Conservation (phyloP, 768 basidiomycete species). For the Tubosaeta sp. region DNA sequence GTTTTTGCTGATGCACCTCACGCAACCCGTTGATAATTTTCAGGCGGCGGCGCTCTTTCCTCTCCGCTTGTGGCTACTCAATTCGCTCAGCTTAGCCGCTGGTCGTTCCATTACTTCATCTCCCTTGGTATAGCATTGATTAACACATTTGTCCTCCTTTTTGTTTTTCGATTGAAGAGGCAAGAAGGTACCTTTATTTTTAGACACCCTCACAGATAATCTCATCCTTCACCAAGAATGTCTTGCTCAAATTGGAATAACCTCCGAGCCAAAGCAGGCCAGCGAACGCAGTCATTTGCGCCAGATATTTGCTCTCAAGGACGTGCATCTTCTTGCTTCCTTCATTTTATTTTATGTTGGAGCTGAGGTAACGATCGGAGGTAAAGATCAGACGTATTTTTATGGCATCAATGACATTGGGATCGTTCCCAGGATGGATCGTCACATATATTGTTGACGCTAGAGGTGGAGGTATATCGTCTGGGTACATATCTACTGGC, state of each 20-base stretch:
- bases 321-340: conserved; percentile 44
- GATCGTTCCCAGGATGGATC: conserved; percentile 66
- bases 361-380: conserved; percentile 49
- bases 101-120: conserved; percentile 41
- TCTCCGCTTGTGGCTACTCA: conserved; percentile 54
- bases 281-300: conserved; percentile 38
- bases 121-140: conserved; percentile 63
- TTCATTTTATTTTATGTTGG: conserved; percentile 48
- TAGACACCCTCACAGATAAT: neutral
- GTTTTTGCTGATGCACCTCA: neutral
- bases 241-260: conserved; percentile 34
- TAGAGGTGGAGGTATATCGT: conserved; percentile 38
- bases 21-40: neutral
- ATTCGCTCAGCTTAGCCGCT: conserved; percentile 36
- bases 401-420: no score
- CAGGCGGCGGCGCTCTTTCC: conserved; percentile 46
- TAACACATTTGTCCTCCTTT: conserved; percentile 47
- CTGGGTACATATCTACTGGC: conserved; percentile 45
- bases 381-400: conserved; percentile 16
- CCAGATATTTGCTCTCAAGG: conserved; percentile 30
- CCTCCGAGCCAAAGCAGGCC: conserved; percentile 16
- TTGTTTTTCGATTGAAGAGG: conserved; percentile 59
- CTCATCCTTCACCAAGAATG: conserved; percentile 28
- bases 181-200: conserved; percentile 51
- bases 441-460: conserved; percentile 51